phyloP scores from a whole-genome alignment of 2,329 filamentous ascomycete species.

The Elsinoe perseae region DNA sequence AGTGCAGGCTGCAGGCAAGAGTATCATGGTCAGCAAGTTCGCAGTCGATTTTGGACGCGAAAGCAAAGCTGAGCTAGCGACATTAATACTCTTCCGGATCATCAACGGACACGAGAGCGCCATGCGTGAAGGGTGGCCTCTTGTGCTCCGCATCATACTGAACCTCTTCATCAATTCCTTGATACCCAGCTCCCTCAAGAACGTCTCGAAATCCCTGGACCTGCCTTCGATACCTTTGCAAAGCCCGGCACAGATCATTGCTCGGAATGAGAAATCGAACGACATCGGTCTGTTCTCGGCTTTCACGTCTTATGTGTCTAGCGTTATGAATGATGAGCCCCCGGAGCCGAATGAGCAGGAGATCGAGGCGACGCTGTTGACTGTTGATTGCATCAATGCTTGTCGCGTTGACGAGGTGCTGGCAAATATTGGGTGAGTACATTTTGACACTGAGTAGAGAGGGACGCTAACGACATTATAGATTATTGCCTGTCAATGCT shows the following conservation, averaged over 20 bases:
- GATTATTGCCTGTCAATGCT: slow-evolving; percentile 53
- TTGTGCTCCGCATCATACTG: slow-evolving; percentile 81
- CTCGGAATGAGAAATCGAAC: slow-evolving; percentile 66
- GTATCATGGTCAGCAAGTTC: slow-evolving; percentile 96
- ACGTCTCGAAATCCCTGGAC: slow-evolving; percentile 56
- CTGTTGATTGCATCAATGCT: slow-evolving; percentile 86
- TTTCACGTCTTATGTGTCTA: slow-evolving; percentile 95
- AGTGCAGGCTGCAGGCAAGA: slow-evolving; percentile 83
- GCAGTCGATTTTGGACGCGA: slow-evolving; percentile 93
- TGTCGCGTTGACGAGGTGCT: slow-evolving; percentile 80
- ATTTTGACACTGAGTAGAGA: not conserved
- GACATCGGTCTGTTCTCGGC: slow-evolving; percentile 88
- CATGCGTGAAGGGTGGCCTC: slow-evolving; percentile 68
- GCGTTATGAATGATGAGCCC: slow-evolving; percentile 94
- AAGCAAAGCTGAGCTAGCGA: slow-evolving; percentile 87
- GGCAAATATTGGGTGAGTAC: slow-evolving; percentile 66
- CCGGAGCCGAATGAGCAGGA: slow-evolving; percentile 97
- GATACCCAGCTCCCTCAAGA: slow-evolving; percentile 69
- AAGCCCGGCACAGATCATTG: slow-evolving; percentile 84
- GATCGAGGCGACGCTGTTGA: slow-evolving; percentile 87
- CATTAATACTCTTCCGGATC: slow-evolving; percentile 89
- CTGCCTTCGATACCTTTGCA: slow-evolving; percentile 81
- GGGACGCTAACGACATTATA: slow-evolving; percentile 30
- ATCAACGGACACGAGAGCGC: slow-evolving; percentile 75
- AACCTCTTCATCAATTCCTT: slow-evolving; percentile 96